Base-by-base conservation (phyloP, 768 basidiomycete species). In the Leccinum sublutescens region DNA sequence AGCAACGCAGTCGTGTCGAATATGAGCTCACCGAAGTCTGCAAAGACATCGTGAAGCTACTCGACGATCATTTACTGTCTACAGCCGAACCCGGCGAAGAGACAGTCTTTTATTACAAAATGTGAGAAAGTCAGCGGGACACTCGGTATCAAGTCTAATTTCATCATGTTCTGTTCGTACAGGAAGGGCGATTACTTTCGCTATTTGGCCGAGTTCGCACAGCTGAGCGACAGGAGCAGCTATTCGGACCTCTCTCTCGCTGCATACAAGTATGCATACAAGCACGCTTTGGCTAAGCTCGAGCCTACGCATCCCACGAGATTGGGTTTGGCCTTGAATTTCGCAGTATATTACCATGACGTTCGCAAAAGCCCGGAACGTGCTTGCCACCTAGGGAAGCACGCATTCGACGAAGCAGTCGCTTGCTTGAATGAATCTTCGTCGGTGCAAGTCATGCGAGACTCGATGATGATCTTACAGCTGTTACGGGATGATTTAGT, bases 161-260 rank as follows among this genome's bases (percentile, higher is more conserved):
- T 65, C 58, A 63, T 52, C 29, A 19, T 31, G 9, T 55, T 4
- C 2, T 51, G 15, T 27, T 54, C 34, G 27, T 53, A 34, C 67
- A 90, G 89, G 88, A 87, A 86, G 76, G 93, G 91, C 58, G 93
- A 94, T 72, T 95, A 94, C 77, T 91, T 90, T 78, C 88, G 92
- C 63, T 95, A 94, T 76, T 83, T 93, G 55, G 91, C 91, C 51
- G 93, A 94, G 75, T 89, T 93, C 70, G 87, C 91, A 17, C 85
- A 83, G 25, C 83, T 85, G 63, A 80, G 85, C 63, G 84, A 87
- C 58, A 84, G 89, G 64, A 82, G 86, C 66, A 78, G 77, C 67
- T 86, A 84, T 61, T 89, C 87, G 36, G 85, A 87, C 65, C 80
- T 85, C 58, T 92, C 93, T 19, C 83, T 94, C 59, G 88, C 88